Evolutionary conservation across 2,329 filamentous ascomycete genomes (phyloP), one percentile per base, ranked within the genome.

Genomic region (Fusarium phyllophilum): DNA sequence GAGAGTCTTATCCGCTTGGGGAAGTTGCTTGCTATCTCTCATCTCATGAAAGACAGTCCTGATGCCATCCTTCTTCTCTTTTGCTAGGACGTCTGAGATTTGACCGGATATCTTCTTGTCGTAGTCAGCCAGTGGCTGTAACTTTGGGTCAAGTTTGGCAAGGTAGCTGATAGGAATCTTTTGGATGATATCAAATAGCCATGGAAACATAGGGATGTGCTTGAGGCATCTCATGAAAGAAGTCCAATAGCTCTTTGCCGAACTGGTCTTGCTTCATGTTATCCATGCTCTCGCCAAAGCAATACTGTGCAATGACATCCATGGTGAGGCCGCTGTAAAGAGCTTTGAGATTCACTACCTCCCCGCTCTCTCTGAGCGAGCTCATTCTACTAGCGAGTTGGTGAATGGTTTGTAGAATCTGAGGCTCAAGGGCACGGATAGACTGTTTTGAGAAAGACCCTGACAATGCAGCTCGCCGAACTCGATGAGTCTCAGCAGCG

Each of bases 221-320:
- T n/a, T 61, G 58, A 26, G 58, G 58, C 58, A 61, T 61, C n/a
- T 61, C 58, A 15, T 61, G 58, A 12, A 61, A 61, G 5, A 61
- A 61, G 57, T 61, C 57, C 5, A 61, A 9, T 1, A 61, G n/a
- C 22, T 61, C 58, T 39, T 54, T 61, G 29, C 58, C 58, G 18
- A 61, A 61, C 5, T 36, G 31, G 3, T 61, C 58, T 54, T 61
- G 58, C 29, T 61, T 61, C 45, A 61, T 52, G 18, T 61, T 61
- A 1, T 61, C 58, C 58, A 61, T 61, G 18, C 58, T 61, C 36
- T 61, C 58, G 5, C 58, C 58, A 34, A 61, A 61, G 18, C 58
- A 61, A 15, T 61, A 54, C 6, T 54, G 58, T 1, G 58, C 58
- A 5, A 61, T 61, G 18, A 61, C 58, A 18, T 61, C 58, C 58